These are phyloP conservation scores for Kockiozyma suomiensis DNA, from an alignment of 805 yeast genomes.

Conservation along the genomic window DNA sequence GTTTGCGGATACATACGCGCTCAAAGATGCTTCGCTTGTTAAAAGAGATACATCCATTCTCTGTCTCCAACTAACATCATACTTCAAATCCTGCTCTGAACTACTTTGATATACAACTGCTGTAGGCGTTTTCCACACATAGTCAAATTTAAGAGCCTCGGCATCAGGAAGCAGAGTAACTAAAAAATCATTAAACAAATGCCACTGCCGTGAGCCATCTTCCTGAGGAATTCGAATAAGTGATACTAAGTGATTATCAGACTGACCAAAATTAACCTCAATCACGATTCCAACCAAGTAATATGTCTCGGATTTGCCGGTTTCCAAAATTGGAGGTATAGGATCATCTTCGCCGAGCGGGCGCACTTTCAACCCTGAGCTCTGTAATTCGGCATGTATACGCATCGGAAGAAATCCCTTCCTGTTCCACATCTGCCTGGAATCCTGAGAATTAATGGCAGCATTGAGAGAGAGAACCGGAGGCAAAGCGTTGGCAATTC, in stretches of 20 bases:
- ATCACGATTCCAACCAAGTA: slow-evolving; percentile 43
- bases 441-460: slow-evolving; percentile 45
- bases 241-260: slow-evolving; percentile 44
- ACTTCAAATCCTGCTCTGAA: slow-evolving; percentile 37
- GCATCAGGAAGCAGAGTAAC: slow-evolving; percentile 72
- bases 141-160: slow-evolving; percentile 73
- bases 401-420: slow-evolving; percentile 30
- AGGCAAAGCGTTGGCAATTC: slow-evolving; percentile 57
- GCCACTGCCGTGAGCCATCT: slow-evolving; percentile 56
- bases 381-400: slow-evolving; percentile 10
- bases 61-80: slow-evolving; percentile 53
- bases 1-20: not conserved
- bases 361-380: slow-evolving; percentile 10
- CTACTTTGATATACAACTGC: slow-evolving; percentile 64
- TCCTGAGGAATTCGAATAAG: slow-evolving; percentile 36
- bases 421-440: slow-evolving; percentile 31
- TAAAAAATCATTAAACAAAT: slow-evolving; percentile 85
- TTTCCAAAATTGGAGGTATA: not conserved
- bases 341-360: slow-evolving; percentile 1
- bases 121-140: slow-evolving; percentile 84
- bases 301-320: slow-evolving; percentile 33
- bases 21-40: slow-evolving; percentile 57
- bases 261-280: slow-evolving; percentile 39
- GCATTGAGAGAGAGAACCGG: slow-evolving; percentile 66
- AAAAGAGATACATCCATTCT: slow-evolving; percentile 64